These are phyloP conservation scores for Pouteria glomerata DNA, from an alignment of 148 eudicot genomes.

Conservation along the genomic window DNA sequence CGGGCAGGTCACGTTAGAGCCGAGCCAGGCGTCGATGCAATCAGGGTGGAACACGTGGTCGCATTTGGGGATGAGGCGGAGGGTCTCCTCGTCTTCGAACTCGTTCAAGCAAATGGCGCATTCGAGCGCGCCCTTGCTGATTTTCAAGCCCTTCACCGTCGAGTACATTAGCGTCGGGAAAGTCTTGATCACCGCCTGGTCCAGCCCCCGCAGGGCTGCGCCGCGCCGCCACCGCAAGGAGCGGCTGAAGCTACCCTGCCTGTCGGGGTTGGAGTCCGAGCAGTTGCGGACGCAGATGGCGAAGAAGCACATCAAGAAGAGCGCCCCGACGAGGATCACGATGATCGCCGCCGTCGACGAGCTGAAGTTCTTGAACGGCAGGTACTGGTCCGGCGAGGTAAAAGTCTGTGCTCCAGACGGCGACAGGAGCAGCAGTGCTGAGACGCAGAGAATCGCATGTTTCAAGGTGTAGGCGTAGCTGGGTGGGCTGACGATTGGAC, in stretches of 20 bases:
- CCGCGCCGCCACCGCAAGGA: slow-evolving; percentile 1
- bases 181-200: slow-evolving; percentile 26
- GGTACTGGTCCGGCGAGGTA: too few species aligned
- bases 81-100: slow-evolving; percentile 41
- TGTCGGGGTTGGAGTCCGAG: slow-evolving; percentile 15
- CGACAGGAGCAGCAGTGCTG: slow-evolving; percentile 18
- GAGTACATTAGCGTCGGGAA: slow-evolving; percentile 42
- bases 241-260: slow-evolving; percentile 11
- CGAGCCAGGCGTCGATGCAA: slow-evolving; percentile 56
- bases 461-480: too few species aligned
- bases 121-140: slow-evolving; percentile 39
- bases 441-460: neutral
- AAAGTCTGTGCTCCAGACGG: slow-evolving; percentile 20
- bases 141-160: slow-evolving; percentile 22
- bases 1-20: slow-evolving; percentile 51
- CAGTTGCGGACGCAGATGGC: slow-evolving; percentile 70
- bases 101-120: slow-evolving; percentile 57
- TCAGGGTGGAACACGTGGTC: slow-evolving; percentile 58
- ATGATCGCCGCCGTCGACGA: slow-evolving; percentile 55
- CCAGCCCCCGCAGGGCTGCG: slow-evolving; percentile 33
- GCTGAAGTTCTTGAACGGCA: slow-evolving; percentile 29
- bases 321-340: slow-evolving; percentile 41
- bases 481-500: too few species aligned
- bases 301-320: slow-evolving; percentile 67
- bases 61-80: slow-evolving; percentile 44